A percentile compares a stretch with the other conserved stretches of the same genome.
These are phyloP conservation scores for Purshia tridentata DNA, from an alignment of 306 rosid species.

Conservation along the genomic window DNA sequence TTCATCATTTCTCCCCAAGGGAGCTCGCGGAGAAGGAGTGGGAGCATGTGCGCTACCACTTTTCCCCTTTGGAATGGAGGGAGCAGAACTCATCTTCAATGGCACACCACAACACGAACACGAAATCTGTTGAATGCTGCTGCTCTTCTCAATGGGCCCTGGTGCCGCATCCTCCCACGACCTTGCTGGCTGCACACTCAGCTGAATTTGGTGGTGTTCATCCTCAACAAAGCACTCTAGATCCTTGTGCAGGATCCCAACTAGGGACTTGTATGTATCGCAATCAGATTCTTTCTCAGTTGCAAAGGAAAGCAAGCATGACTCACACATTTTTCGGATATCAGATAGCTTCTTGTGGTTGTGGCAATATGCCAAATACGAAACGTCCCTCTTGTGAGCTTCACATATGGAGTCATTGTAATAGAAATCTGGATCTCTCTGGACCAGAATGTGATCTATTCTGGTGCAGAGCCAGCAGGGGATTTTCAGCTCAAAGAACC, in stretches of 20 bases:
- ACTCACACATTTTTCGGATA: conserved; percentile 76
- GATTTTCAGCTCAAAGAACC: conserved; percentile 54
- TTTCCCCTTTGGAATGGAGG: conserved; percentile 29
- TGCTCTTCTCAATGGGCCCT: conserved; percentile 31
- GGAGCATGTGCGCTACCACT: conserved; percentile 44
- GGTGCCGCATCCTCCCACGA: conserved; percentile 39
- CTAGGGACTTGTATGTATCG: conserved; percentile 70
- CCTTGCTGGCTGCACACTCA: conserved; percentile 29
- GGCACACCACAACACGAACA: conserved; percentile 83
- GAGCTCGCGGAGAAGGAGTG: conserved; percentile 68
- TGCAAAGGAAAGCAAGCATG: conserved; percentile 82
- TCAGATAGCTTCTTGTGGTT: conserved; percentile 72
- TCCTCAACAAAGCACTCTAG: conserved; percentile 69
- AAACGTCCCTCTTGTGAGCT: conserved; percentile 68
- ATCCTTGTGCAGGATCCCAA: conserved; percentile 84
- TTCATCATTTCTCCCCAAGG: conserved; percentile 30
- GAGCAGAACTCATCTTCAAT: conserved; percentile 44
- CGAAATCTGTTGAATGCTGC: conserved; percentile 11
- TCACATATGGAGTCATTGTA: conserved; percentile 77
- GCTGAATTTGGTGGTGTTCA: conserved; percentile 46
- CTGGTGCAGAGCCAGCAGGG: conserved; percentile 85
- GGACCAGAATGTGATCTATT: conserved; percentile 62
- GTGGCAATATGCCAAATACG: conserved; percentile 77
- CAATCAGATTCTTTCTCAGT: conserved; percentile 64
- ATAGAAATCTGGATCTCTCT: conserved; percentile 49